Conservation (phyloP, 2,329 filamentous ascomycete genomes). For the Xylariaceae sp. region DNA sequence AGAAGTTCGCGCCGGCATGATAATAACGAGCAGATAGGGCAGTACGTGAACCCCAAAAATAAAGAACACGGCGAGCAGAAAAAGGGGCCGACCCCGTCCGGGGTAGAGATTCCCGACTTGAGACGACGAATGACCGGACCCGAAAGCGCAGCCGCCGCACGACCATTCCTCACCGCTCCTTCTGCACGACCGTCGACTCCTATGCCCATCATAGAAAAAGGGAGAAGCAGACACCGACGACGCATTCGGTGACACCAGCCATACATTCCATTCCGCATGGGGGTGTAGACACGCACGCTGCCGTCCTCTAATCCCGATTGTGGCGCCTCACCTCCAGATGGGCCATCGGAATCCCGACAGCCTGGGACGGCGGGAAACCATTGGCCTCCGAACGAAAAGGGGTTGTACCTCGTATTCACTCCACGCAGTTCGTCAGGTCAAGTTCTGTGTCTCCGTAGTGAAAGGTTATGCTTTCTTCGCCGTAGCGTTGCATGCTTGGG, state of each 20-base stretch:
- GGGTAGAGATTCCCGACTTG: not conserved
- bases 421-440: too few relatives aligned
- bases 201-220: not conserved
- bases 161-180: constrained; percentile 14
- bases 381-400: not conserved
- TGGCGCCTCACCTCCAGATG: not conserved
- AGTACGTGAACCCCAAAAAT: too few relatives aligned
- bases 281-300: not conserved
- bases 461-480: too few relatives aligned
- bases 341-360: not conserved
- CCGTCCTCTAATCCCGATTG: not conserved
- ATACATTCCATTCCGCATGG: not conserved
- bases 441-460: too few relatives aligned
- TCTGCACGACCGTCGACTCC: constrained; percentile 6
- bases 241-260: constrained; percentile 2
- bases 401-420: too few relatives aligned
- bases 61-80: not conserved
- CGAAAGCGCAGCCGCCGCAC: not conserved
- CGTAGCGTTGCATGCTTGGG: not conserved
- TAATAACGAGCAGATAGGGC: not conserved
- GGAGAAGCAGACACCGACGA: not conserved
- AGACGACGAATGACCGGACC: not conserved
- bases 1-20: not conserved
- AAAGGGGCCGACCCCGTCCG: not conserved
- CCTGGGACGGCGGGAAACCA: not conserved